Conservation (phyloP, 805 yeast species). For the Suhomyces faveliae region DNA sequence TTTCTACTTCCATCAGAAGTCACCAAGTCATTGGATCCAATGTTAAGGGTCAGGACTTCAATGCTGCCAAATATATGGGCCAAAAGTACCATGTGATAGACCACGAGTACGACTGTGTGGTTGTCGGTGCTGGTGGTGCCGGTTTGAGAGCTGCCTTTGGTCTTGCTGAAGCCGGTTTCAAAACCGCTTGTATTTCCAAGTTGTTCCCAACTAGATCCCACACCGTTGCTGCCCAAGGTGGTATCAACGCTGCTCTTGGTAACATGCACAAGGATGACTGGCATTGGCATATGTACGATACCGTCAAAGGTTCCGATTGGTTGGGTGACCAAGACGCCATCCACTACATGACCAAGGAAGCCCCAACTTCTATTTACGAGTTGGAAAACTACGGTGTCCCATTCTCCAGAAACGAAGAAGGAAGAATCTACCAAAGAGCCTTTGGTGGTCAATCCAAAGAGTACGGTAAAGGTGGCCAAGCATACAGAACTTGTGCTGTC, state of each 20-base stretch:
- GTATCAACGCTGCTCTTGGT: conserved; percentile 97
- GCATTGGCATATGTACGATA: conserved; percentile 99
- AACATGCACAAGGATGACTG: conserved; percentile 98
- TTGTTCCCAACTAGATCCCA: conserved; percentile 98
- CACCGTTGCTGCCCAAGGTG: conserved; percentile 99
- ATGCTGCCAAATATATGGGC: conserved; percentile 43
- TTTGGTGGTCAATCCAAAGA: conserved; percentile 97
- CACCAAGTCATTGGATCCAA: conserved; percentile 38
- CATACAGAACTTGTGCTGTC: conserved; percentile 98
- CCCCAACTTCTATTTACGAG: conserved; percentile 93
- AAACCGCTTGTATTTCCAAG: conserved; percentile 96
- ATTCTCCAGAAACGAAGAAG: conserved; percentile 94
- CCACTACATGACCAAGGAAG: conserved; percentile 98
- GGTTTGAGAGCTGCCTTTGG: conserved; percentile 99
- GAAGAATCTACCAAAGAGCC: conserved; percentile 97
- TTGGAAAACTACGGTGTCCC: conserved; percentile 98
- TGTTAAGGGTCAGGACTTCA: conserved; percentile 38
- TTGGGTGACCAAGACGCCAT: conserved; percentile 99
- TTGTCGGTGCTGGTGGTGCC: conserved; percentile 99
- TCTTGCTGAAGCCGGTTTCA: conserved; percentile 92
- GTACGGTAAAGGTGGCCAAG: conserved; percentile 98
- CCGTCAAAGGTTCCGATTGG: conserved; percentile 99
- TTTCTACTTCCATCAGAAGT: conserved; percentile 28
- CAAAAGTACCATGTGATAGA: conserved; percentile 88
- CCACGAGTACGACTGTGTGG: conserved; percentile 97